phyloP scores from a whole-genome alignment of 208 protist species.

The Tritrichomonas foetus region DNA sequence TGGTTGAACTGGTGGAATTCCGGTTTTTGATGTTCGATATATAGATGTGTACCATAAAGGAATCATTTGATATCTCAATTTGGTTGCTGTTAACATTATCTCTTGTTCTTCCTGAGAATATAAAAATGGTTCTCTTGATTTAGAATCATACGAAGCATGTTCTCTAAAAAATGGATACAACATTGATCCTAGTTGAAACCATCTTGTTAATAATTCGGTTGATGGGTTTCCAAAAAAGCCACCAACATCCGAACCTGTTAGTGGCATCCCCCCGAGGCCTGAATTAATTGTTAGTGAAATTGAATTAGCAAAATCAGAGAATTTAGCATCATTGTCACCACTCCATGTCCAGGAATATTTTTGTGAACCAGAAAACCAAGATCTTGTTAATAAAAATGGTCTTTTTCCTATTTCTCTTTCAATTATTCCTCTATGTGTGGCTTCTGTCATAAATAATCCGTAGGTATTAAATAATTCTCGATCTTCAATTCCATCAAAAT shows the following conservation, averaged over 20 bases:
- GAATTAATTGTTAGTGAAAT: conserved; percentile 88
- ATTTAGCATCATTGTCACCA: conserved; percentile 90
- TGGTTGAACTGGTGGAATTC: conserved; percentile 74
- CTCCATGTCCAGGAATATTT: conserved; percentile 91
- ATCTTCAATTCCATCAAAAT: conserved; percentile 68
- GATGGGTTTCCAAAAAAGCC: conserved; percentile 91
- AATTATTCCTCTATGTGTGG: conserved; percentile 67
- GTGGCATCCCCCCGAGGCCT: conserved; percentile 81
- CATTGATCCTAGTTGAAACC: conserved; percentile 80
- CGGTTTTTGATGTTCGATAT: conserved; percentile 68
- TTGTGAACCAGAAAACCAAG: conserved; percentile 94
- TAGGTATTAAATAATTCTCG: conserved; percentile 94
- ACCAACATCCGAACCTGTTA: conserved; percentile 88
- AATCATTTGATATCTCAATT: conserved; percentile 73
- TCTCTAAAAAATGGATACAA: conserved; percentile 94
- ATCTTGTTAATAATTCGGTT: conserved; percentile 87
- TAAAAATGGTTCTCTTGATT: conserved; percentile 91
- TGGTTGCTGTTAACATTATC: conserved; percentile 55
- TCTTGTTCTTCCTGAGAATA: conserved; percentile 55
- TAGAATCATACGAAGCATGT: conserved; percentile 87
- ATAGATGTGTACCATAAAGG: conserved; percentile 92
- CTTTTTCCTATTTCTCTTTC: conserved; percentile 60
- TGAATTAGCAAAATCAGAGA: conserved; percentile 81
- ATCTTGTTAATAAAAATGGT: conserved; percentile 92
- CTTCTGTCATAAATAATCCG: conserved; percentile 68